Percentiles rank a stretch among this genome's conserved stretches.
Evolutionary conservation across 23 red algal species (phyloP).

Genomic region (Gracilaria gracilis): DNA sequence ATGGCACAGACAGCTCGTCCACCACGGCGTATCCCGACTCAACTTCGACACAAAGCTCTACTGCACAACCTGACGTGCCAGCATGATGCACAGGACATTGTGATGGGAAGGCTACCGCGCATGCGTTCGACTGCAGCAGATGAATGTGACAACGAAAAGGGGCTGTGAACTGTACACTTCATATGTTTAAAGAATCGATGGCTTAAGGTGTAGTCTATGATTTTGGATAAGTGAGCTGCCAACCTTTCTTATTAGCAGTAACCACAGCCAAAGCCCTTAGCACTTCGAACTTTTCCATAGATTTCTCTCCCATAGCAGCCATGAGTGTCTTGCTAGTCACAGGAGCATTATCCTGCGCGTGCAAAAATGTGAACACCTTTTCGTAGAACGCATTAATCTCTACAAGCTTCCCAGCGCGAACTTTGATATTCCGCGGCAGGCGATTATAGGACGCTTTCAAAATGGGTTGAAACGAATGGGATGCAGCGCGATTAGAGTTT

Average conservation of each 20-base stretch:
- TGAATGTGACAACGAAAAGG: no score
- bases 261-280: slow-evolving; percentile 52
- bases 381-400: slow-evolving; percentile 66
- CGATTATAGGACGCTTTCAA: slow-evolving; percentile 53
- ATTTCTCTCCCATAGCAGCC: slow-evolving; percentile 26
- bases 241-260: slow-evolving; percentile 44
- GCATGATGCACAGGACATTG: no score
- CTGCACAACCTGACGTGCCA: not conserved
- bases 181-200: not conserved
- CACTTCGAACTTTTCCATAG: slow-evolving; percentile 47
- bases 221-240: slow-evolving; percentile 47
- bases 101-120: no score
- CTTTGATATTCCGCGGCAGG: slow-evolving; percentile 62
- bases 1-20: slow-evolving; percentile 1
- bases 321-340: slow-evolving; percentile 34
- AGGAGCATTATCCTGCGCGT: slow-evolving; percentile 3
- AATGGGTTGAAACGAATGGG: slow-evolving; percentile 31
- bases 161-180: not conserved
- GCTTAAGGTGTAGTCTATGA: not conserved
- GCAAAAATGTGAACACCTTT: slow-evolving; percentile 52
- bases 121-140: no score
- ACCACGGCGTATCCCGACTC: slow-evolving; percentile 29
- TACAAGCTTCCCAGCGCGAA: slow-evolving; percentile 50
- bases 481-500: not conserved
- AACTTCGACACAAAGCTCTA: not conserved